Conservation (phyloP, 169 alveolate genomes). For the Plasmodium sp. region DNA sequence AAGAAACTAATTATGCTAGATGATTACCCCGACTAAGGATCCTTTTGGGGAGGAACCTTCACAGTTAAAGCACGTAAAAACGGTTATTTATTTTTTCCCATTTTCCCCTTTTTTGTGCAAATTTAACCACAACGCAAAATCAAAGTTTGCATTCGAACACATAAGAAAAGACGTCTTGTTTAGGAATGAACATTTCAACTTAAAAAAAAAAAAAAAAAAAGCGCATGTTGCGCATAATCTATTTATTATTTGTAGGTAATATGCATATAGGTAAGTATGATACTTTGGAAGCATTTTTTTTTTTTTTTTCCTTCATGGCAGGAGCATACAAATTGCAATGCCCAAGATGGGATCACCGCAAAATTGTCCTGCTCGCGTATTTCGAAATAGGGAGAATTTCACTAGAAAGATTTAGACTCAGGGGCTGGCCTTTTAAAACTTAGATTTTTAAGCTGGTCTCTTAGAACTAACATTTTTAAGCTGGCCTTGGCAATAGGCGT, state of each 20-base stretch:
- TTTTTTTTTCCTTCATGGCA: not conserved
- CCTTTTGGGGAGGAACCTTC: not conserved
- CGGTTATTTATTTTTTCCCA: not conserved
- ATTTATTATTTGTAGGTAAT: not conserved
- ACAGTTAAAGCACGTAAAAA: not conserved
- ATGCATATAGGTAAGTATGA: not conserved
- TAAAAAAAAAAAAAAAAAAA: constrained; percentile 1
- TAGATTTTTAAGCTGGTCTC: not conserved
- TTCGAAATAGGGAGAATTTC: not conserved
- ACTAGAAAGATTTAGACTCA: not conserved
- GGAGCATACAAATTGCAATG: not conserved
- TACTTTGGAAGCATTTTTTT: not conserved
- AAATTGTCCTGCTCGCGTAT: not conserved
- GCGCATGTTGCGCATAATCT: not conserved
- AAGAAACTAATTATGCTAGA: not conserved
- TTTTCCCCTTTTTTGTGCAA: not conserved
- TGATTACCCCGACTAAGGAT: not conserved
- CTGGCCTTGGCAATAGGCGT: not conserved
- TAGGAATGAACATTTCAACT: not conserved
- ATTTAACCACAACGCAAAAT: not conserved
- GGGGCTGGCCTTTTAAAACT: not conserved
- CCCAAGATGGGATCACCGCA: not conserved
- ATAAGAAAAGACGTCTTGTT: not conserved
- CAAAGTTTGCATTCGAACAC: not conserved
- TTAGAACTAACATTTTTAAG: not conserved